phyloP scores from a whole-genome alignment of 257 asterid species.

The Lycium ferocissimum region DNA sequence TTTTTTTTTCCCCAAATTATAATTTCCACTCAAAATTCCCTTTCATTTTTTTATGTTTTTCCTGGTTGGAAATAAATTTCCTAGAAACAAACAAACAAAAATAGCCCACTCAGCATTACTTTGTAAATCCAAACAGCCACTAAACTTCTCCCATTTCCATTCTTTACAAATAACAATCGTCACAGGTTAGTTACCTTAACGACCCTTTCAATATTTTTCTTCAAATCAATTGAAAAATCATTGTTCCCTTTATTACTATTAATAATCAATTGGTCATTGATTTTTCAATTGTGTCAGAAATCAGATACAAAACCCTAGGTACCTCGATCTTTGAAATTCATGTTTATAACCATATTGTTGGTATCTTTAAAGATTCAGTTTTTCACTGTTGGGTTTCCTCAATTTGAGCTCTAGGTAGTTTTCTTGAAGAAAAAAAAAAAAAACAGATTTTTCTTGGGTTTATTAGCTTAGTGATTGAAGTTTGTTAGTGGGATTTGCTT shows the following conservation, averaged over 20 bases:
- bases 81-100: constrained; percentile 23
- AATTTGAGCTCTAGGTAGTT: constrained; percentile 27
- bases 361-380: neutral
- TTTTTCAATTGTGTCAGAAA: constrained; percentile 37
- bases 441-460: neutral
- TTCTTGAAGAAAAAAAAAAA: neutral
- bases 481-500: constrained; percentile 14
- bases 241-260: constrained; percentile 31
- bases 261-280: constrained; percentile 5
- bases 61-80: constrained; percentile 21
- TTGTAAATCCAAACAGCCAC: constrained; percentile 29
- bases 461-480: too few species aligned
- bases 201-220: constrained; percentile 19
- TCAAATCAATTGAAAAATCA: constrained; percentile 8
- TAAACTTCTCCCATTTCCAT: constrained; percentile 27
- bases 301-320: constrained; percentile 45
- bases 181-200: constrained; percentile 44
- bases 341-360: constrained; percentile 30
- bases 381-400: constrained; percentile 24
- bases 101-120: neutral
- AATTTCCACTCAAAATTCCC: constrained; percentile 30
- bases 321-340: constrained; percentile 47
- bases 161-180: constrained; percentile 23
- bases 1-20: neutral
- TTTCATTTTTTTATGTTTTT: neutral